phyloP scores from a whole-genome alignment of 495 filamentous ascomycete species.

The Xylaria palmicola region DNA sequence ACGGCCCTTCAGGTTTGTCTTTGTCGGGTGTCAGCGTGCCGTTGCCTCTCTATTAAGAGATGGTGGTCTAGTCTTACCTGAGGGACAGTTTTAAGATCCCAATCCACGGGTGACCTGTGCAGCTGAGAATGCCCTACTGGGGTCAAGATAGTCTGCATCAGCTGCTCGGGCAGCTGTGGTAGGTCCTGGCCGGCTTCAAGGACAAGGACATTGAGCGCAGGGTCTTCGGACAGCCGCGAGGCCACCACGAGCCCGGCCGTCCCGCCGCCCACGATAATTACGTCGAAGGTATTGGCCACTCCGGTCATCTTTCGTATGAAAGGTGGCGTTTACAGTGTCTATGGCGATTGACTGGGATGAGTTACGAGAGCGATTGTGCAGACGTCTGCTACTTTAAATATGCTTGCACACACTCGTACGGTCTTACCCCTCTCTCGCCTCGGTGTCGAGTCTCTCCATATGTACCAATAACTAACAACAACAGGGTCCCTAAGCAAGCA shows the following conservation, averaged over 20 bases:
- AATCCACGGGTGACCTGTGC: background rate
- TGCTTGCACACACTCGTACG: no score
- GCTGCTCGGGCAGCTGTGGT: background rate
- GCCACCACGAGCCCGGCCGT: conserved; percentile 50
- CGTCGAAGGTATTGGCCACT: conserved; percentile 29
- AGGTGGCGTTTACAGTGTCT: background rate
- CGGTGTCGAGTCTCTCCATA: no score
- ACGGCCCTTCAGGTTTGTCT: conserved; percentile 29
- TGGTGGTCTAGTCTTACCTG: background rate
- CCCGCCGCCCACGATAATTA: conserved; percentile 47
- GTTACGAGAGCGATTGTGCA: background rate
- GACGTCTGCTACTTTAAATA: no score
- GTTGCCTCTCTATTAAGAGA: background rate
- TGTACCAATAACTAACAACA: no score
- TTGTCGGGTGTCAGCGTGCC: background rate
- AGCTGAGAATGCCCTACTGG: background rate
- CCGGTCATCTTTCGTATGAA: background rate
- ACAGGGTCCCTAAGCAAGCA: no score
- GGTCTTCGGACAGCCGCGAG: conserved; percentile 45
- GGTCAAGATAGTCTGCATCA: background rate
- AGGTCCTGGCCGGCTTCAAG: conserved; percentile 47
- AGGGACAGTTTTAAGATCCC: background rate
- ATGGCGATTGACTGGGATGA: background rate
- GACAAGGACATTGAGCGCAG: conserved; percentile 41
- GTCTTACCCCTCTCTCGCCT: no score